A percentile compares a stretch with the other conserved stretches of the same genome.
These are phyloP conservation scores for Ophiosphaerella narmari DNA, from an alignment of 2,329 filamentous ascomycete genomes.

Conservation along the genomic window DNA sequence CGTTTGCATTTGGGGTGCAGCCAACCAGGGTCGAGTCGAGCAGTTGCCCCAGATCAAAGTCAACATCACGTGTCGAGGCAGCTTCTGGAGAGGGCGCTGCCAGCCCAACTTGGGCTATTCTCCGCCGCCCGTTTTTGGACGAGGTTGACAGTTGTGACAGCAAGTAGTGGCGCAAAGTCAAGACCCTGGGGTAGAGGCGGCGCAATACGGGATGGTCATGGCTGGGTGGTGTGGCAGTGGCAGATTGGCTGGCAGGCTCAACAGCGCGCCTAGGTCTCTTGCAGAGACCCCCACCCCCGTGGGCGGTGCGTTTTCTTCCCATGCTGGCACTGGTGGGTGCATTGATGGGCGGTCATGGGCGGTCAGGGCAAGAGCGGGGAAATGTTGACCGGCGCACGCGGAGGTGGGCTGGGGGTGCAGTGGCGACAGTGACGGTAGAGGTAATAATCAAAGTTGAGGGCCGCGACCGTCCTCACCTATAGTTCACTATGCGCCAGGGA, in stretches of 20 bases:
- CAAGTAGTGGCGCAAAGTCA: conserved; percentile 73
- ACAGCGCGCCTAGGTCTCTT: conserved; percentile 29
- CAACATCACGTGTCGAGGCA: conserved; percentile 47
- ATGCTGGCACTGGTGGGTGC: conserved; percentile 18
- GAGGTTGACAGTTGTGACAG: conserved; percentile 67
- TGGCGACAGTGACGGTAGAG: neutral
- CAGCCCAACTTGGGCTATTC: conserved; percentile 46
- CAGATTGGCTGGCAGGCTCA: conserved; percentile 34
- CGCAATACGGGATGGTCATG: conserved; percentile 67
- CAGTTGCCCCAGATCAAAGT: conserved; percentile 56
- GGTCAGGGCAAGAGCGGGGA: too few species aligned
- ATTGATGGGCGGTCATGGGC: conserved; percentile 1
- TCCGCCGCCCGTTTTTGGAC: conserved; percentile 61
- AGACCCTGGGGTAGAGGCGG: conserved; percentile 68
- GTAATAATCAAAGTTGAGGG: neutral
- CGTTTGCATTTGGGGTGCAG: conserved; percentile 46
- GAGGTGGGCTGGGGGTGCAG: neutral
- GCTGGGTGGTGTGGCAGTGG: conserved; percentile 33
- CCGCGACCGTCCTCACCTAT: too few species aligned
- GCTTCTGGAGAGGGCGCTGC: conserved; percentile 10
- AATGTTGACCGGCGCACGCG: neutral
- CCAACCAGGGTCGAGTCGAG: conserved; percentile 75
- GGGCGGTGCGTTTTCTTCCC: conserved; percentile 38
- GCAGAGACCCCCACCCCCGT: conserved; percentile 19
- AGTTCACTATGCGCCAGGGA: too few species aligned